A percentile compares a stretch with the other conserved stretches of the same genome.
Evolutionary conservation across 306 rosid species (phyloP).

Genomic region (Vigna nakashimae): DNA sequence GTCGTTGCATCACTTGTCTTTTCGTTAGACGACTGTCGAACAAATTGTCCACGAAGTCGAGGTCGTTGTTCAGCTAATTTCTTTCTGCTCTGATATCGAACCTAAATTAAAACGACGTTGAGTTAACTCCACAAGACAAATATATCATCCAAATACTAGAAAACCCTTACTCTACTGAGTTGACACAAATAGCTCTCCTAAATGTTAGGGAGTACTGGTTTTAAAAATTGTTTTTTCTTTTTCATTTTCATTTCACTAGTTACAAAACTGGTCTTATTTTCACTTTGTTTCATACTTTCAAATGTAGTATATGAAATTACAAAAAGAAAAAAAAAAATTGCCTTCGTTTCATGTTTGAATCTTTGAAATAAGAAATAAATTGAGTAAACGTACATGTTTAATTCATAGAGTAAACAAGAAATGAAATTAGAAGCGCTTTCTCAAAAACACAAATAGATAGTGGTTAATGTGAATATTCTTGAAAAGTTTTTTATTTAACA

Average conservation of each 20-base stretch:
- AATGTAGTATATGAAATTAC: too few species aligned
- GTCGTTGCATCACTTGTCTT: constrained; percentile 56
- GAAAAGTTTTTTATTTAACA: neutral
- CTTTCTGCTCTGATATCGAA: constrained; percentile 80
- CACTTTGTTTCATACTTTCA: too few species aligned
- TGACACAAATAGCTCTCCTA: neutral
- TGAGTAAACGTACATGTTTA: neutral
- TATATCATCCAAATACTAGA: neutral
- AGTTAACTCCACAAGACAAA: constrained; percentile 33
- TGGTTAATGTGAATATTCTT: neutral
- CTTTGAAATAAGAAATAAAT: too few species aligned
- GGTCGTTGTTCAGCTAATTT: constrained; percentile 79
- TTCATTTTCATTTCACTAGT: neutral
- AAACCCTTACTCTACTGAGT: neutral
- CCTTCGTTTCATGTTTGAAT: too few species aligned
- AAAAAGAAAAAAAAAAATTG: too few species aligned
- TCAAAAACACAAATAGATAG: neutral
- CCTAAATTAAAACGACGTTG: constrained; percentile 54
- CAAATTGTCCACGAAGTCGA: constrained; percentile 73
- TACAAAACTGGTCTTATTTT: too few species aligned
- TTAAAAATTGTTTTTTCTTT: neutral
- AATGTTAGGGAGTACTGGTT: neutral
- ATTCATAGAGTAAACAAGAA: neutral
- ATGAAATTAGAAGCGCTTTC: neutral
- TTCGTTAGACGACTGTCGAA: constrained; percentile 60